These are phyloP conservation scores for Heterobasidion parviporum DNA, from an alignment of 1,284 basidiomycete species.

Conservation along the genomic window DNA sequence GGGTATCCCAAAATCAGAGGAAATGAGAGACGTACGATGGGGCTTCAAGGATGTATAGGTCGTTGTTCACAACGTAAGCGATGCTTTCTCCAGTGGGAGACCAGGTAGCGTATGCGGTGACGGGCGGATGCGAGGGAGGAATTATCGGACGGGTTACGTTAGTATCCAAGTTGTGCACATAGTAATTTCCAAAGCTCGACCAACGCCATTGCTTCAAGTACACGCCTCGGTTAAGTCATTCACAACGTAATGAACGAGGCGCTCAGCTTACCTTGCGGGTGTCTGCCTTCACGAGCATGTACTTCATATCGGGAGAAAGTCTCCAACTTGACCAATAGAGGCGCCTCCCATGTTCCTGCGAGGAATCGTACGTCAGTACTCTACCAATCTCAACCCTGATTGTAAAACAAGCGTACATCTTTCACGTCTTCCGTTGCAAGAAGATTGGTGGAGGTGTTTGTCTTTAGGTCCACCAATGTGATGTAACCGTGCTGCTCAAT, in stretches of 20 bases:
- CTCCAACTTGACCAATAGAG: slow-evolving; percentile 62
- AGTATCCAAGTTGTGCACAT: slow-evolving; percentile 62
- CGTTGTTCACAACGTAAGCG: slow-evolving; percentile 77
- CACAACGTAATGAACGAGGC: not conserved
- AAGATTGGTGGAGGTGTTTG: slow-evolving; percentile 59
- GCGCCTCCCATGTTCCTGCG: slow-evolving; percentile 46
- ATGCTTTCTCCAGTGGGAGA: slow-evolving; percentile 77
- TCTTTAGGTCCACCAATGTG: slow-evolving; percentile 70
- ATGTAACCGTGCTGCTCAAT: slow-evolving; percentile 54
- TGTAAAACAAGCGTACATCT: slow-evolving; percentile 38
- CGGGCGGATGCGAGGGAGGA: slow-evolving; percentile 56
- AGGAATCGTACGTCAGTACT: not conserved
- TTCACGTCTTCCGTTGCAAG: slow-evolving; percentile 51
- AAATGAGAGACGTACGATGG: slow-evolving; percentile 36
- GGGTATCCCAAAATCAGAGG: not conserved
- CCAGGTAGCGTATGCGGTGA: slow-evolving; percentile 77
- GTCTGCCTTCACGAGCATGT: slow-evolving; percentile 74
- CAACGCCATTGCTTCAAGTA: slow-evolving; percentile 76
- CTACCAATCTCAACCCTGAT: not conserved
- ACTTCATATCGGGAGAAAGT: slow-evolving; percentile 82
- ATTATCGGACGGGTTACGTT: slow-evolving; percentile 62
- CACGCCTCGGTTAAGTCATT: not conserved
- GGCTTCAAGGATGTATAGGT: slow-evolving; percentile 72
- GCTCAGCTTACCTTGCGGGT: slow-evolving; percentile 48
- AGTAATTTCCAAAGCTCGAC: slow-evolving; percentile 85